Base-by-base conservation (phyloP, 805 yeast genomes). In the Schizosaccharomyces cryophilus region DNA sequence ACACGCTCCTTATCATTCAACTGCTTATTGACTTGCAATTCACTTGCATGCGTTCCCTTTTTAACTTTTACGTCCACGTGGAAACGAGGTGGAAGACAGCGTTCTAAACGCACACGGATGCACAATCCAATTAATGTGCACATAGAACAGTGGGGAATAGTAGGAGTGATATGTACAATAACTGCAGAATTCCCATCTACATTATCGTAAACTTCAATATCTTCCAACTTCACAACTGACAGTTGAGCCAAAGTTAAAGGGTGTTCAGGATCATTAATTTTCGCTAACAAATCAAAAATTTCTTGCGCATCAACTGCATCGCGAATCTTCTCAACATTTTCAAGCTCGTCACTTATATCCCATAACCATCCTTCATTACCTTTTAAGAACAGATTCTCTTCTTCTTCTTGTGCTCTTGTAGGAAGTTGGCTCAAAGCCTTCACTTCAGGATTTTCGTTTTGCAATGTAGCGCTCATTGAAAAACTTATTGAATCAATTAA, bases 121-220 rank as follows among this genome's bases (percentile, higher is more conserved):
- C 98, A 97, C 48, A 93, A 76, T 0, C 99, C 99, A 62, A 93
- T 93, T 59, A 93, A 77, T 0, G 98, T 93, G 0, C 98, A 98
- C 63, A 93, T 75, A 0, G 96, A 87, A 70, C 99, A 93, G 68
- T 93, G 99, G 3, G 97, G 93, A 66, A 93, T 90, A 0, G 99
- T 93, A 0, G 99, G 99, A 0, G 99, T 93, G 64, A 93, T 93
- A 66, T 79, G 80, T 35, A 93, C 87, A 26, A 80, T 67, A 0
- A 93, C 87, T 64, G 83, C 86, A 0, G 93, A 84, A 17, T 62
- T 61, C 29, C 61, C 62, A 17, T 45, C 54, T 19, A 56, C 26
- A 45, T 54, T 54, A 67, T 86, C 85, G 1, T 71, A 74, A 2
- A 93, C 87, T 48, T 73, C 70, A 62, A 93, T 93, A 69, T 94